Percentiles rank a stretch among this genome's conserved stretches.
Conservation (phyloP, 768 basidiomycete genomes). For the Aureoboletus auriporus region DNA sequence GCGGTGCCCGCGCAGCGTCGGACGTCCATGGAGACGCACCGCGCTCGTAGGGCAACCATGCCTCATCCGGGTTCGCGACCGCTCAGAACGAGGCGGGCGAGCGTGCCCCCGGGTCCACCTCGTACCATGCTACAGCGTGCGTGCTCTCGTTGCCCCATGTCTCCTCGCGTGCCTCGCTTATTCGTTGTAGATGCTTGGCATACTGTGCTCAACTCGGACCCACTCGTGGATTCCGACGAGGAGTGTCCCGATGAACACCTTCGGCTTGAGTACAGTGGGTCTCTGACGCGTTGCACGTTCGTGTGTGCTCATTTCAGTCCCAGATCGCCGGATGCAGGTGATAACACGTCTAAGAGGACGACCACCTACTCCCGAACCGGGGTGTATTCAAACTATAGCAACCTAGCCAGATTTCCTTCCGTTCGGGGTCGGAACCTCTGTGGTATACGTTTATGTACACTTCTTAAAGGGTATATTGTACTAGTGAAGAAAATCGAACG, state of each 20-base stretch:
- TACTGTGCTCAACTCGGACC: slow-evolving; percentile 59
- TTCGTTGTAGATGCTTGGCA: slow-evolving; percentile 64
- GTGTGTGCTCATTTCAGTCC: slow-evolving; percentile 7
- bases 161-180: slow-evolving; percentile 4
- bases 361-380: slow-evolving; percentile 52
- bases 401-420: slow-evolving; percentile 1
- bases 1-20: slow-evolving; percentile 22
- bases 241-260: slow-evolving; percentile 62
- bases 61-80: slow-evolving; percentile 21
- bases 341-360: slow-evolving; percentile 56
- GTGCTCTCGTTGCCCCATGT: too few species aligned
- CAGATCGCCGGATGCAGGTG: slow-evolving; percentile 59
- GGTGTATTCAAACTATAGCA: slow-evolving; percentile 15
- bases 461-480: slow-evolving; percentile 22
- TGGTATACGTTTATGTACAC: not conserved
- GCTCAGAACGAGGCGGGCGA: slow-evolving; percentile 22
- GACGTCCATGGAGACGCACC: slow-evolving; percentile 23
- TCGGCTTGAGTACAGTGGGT: slow-evolving; percentile 61
- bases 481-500: slow-evolving; percentile 19
- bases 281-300: slow-evolving; percentile 1
- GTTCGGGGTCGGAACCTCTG: not conserved
- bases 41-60: slow-evolving; percentile 18
- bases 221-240: slow-evolving; percentile 74
- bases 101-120: slow-evolving; percentile 29
- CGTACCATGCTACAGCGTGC: slow-evolving; percentile 67